A percentile compares a stretch with the other conserved stretches of the same genome.
phyloP scores from a whole-genome alignment of 2,329 filamentous ascomycete genomes.

The Trichoderma asperellum region DNA sequence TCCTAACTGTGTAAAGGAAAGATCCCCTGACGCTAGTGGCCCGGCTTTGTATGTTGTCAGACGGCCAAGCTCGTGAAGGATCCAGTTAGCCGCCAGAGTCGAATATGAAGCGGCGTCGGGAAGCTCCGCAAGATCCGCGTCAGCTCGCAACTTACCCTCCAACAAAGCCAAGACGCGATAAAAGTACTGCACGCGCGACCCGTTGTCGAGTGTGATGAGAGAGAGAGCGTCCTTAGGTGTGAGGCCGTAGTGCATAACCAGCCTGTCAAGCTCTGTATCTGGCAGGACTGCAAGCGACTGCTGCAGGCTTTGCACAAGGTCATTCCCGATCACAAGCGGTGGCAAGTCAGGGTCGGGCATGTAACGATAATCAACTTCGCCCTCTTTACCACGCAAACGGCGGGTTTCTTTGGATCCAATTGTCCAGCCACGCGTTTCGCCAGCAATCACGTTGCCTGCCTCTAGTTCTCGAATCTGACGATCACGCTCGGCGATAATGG shows the following conservation, averaged over 20 bases:
- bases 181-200: constrained; percentile 81
- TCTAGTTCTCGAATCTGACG: constrained; percentile 83
- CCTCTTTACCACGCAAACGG: constrained; percentile 86
- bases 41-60: constrained; percentile 58
- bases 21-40: constrained; percentile 39
- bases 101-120: constrained; percentile 46
- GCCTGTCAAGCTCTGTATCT: constrained; percentile 67
- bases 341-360: constrained; percentile 95
- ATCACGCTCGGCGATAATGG: constrained; percentile 87
- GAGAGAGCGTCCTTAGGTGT: constrained; percentile 82
- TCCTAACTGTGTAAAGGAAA: constrained; percentile 51
- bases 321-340: constrained; percentile 73
- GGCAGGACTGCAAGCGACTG: constrained; percentile 70
- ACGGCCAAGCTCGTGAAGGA: constrained; percentile 75
- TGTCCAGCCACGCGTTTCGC: constrained; percentile 93
- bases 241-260: constrained; percentile 68
- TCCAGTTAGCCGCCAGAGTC: constrained; percentile 64
- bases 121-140: constrained; percentile 30
- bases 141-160: constrained; percentile 37
- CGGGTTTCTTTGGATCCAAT: constrained; percentile 81
- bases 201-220: constrained; percentile 75
- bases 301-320: constrained; percentile 68
- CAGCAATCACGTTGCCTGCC: constrained; percentile 71
- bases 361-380: constrained; percentile 96
- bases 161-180: constrained; percentile 64